Evolutionary conservation across 257 asterid species (phyloP).

Genomic region (Capsicum baccatum): DNA sequence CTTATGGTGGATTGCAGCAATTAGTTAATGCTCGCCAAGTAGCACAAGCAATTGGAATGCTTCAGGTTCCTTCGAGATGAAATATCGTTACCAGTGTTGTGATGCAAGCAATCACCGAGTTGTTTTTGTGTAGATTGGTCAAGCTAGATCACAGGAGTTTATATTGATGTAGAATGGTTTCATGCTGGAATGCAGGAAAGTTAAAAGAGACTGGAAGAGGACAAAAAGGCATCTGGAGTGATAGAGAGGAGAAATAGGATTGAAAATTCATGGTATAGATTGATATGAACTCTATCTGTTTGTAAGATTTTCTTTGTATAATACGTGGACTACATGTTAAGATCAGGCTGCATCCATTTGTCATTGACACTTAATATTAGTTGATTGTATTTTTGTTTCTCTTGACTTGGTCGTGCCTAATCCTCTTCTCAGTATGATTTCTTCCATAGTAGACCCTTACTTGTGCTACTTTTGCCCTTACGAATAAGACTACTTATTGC

Average conservation of each 20-base stretch:
- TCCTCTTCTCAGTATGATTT: constrained; percentile 2
- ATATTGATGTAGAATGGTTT: not conserved
- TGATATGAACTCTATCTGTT: not conserved
- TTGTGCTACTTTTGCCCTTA: not conserved
- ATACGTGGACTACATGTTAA: not conserved
- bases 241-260: constrained; percentile 13
- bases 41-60: not conserved
- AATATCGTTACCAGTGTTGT: not conserved
- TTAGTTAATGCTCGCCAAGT: constrained; percentile 17
- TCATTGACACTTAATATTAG: constrained; percentile 12
- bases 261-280: constrained; percentile 8
- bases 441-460: not conserved
- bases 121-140: not conserved
- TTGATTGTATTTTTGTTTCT: not conserved
- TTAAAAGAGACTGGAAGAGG: not conserved
- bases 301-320: not conserved
- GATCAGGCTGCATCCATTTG: not conserved
- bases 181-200: not conserved
- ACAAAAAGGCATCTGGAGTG: not conserved
- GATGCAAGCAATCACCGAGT: not conserved
- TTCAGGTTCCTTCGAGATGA: constrained; percentile 14
- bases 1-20: not conserved
- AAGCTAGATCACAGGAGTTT: not conserved
- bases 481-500: not conserved
- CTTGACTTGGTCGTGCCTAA: not conserved